These are phyloP conservation scores for Aureobasidium sp. DNA, from an alignment of 2,329 filamentous ascomycete genomes.

Conservation along the genomic window DNA sequence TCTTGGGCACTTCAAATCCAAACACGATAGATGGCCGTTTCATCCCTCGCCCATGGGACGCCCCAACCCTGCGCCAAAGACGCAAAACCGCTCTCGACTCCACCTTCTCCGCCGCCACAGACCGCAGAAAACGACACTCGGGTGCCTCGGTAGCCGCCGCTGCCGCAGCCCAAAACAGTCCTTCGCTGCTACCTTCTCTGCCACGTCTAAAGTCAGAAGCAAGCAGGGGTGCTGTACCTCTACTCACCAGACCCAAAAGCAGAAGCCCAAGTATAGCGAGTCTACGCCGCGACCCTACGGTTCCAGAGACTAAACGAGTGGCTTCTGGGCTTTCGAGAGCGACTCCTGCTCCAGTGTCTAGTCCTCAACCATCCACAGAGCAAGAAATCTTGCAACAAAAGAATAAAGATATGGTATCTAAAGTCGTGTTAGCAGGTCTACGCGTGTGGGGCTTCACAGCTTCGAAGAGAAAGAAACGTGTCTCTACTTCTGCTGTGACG, in stretches of 20 bases:
- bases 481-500: not conserved
- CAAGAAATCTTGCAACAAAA: constrained; percentile 21
- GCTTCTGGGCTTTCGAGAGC: not conserved
- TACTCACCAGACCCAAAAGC: constrained; percentile 23
- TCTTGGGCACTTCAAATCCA: not conserved
- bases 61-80: constrained; percentile 29
- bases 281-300: constrained; percentile 18
- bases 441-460: constrained; percentile 43
- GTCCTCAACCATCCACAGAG: not conserved
- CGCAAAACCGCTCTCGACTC: constrained; percentile 34
- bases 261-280: constrained; percentile 27
- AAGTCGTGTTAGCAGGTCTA: constrained; percentile 48
- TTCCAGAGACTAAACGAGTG: constrained; percentile 1
- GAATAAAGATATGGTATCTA: constrained; percentile 45
- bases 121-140: constrained; percentile 35
- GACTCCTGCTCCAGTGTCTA: not conserved
- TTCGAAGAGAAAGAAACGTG: constrained; percentile 20
- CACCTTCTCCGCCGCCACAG: constrained; percentile 42
- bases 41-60: constrained; percentile 17
- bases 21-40: constrained; percentile 21
- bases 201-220: constrained; percentile 25
- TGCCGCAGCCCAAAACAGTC: constrained; percentile 21
- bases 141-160: constrained; percentile 39
- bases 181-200: constrained; percentile 21
- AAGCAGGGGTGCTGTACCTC: constrained; percentile 18